Evolutionary conservation across 1,139 yeast species (phyloP).

Genomic region (Geotrichum reessii): DNA sequence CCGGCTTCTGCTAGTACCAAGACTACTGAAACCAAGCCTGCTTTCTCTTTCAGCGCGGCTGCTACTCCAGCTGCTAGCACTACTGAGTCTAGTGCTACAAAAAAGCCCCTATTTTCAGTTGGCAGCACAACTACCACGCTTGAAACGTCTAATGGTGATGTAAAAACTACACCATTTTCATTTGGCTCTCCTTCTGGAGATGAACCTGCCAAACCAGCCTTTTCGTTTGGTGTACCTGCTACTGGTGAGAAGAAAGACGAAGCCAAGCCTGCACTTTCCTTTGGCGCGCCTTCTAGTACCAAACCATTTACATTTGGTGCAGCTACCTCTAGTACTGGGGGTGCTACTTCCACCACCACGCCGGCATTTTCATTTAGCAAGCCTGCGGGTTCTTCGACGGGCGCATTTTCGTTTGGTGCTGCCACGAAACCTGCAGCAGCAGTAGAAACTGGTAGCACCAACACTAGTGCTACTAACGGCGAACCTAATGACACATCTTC

Average conservation of each 20-base stretch:
- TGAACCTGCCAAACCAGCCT: slow-evolving; percentile 29
- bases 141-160: too few species aligned
- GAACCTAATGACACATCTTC: slow-evolving; percentile 17
- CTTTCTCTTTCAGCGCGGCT: slow-evolving; percentile 3
- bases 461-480: slow-evolving; percentile 17
- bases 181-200: slow-evolving; percentile 25
- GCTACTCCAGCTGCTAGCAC: background rate
- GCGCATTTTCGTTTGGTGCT: background rate
- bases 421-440: background rate
- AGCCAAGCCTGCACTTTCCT: slow-evolving; percentile 18
- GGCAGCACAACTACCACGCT: background rate
- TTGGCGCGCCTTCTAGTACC: slow-evolving; percentile 19
- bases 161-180: slow-evolving; percentile 24
- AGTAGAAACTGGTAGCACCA: too few species aligned
- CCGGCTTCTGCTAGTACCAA: background rate
- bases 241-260: slow-evolving; percentile 14
- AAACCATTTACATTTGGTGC: slow-evolving; percentile 25
- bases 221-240: slow-evolving; percentile 31
- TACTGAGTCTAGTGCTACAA: background rate
- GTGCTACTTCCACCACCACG: background rate
- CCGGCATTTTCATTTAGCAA: slow-evolving; percentile 3
- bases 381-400: background rate
- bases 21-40: slow-evolving; percentile 1
- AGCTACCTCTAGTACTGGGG: background rate
- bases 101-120: slow-evolving; percentile 7